Base-by-base conservation (phyloP, 164 flowering plant species). In the Nymphaea thermarum region DNA sequence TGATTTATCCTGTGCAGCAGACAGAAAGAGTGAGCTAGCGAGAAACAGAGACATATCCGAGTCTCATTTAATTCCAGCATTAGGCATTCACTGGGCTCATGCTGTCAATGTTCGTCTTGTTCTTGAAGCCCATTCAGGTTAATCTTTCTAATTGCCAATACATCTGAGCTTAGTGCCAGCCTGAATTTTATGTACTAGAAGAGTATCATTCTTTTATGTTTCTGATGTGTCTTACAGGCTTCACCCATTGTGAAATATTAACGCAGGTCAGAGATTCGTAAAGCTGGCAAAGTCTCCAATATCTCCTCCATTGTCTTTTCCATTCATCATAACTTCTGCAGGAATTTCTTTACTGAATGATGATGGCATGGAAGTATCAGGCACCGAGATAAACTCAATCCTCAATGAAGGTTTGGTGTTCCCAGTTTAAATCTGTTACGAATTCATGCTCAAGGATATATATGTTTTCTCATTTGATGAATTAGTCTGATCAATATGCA, bases 21-120 rank as follows among this genome's bases (percentile, higher is more conserved):
- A 73, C 72, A 71, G 59, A 63, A 77, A 64, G 65, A 70, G 61
- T 65, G 78, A 75, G 44, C 61, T 43, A 44, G 17, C 62, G 14
- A 80, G 80, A 57, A 76, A 78, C 65, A 70, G 67, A 4, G 60
- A 68, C 17, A 80, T 76, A 70, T 71, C 74, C 68, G 87, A 83
- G 64, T 82, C 87, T 59, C 87, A 82, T 76, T 88, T 86, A 59
- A 83, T 86, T 84, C 91, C 93, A 70, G 94, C 93, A 69, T 70
- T 91, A 64, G 97, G 97, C 55, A 77, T 83, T 73, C 73, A 83
- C 65, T 91, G 97, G 97, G 94, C 97, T 66, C 97, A 91, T 82
- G 84, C 94, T 71, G 94, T 91, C 53, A 84, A 86, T 70, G 82
- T 82, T 12, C 88, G 91, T 71, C 83, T 91, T 66, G 80, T 91